Base-by-base conservation (phyloP, 2,329 filamentous ascomycete species). In the Bipolaris zeicola region DNA sequence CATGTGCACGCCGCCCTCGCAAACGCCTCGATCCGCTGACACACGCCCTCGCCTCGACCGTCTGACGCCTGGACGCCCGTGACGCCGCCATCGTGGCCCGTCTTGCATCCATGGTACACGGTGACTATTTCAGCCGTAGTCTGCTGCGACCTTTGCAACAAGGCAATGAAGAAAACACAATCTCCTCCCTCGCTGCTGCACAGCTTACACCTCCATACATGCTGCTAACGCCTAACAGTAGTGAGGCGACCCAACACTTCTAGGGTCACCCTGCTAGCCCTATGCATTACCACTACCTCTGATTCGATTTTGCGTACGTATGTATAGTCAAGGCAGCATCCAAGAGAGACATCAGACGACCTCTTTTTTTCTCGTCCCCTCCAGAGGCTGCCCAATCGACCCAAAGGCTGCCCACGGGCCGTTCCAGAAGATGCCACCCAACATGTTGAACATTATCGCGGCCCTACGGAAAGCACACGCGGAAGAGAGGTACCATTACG, bases 1-100 rank as follows among this genome's bases (percentile, higher is more conserved):
- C 62, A 49, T 57, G 57, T 55, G 51, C 31, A 53, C 37, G 39
- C 45, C 53, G 58, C 55, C 55, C 60, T 63, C 56, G 60, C 60
- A 48, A 22, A 24, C 51, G 52, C 53, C 52, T 64, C 57, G 50
- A 48, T 52, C 41, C 44, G 37, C 53, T 47, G 28, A 48, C 51
- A 47, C 52, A 47, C 52, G 26, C 51, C 20, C 44, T 20, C 45
- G n/a, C 36, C 34, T 26, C 39, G 43, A 41, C 50, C 47, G 22
- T 43, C 41, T 43, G 41, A 43, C 52, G 57, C 55, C 50, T 28
- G 10, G 26, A 22, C 36, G 33, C 58, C 55, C 53, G 50, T 57
- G 55, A 63, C 58, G 43, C 50, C 31, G 36, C 39, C 37, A 24
- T 31, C 24, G 7, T 26, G 16, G 26, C 31, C 33, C 8, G 41